Conservation (phyloP, 208 protist genomes). For the Trypanosoma conorhini region DNA sequence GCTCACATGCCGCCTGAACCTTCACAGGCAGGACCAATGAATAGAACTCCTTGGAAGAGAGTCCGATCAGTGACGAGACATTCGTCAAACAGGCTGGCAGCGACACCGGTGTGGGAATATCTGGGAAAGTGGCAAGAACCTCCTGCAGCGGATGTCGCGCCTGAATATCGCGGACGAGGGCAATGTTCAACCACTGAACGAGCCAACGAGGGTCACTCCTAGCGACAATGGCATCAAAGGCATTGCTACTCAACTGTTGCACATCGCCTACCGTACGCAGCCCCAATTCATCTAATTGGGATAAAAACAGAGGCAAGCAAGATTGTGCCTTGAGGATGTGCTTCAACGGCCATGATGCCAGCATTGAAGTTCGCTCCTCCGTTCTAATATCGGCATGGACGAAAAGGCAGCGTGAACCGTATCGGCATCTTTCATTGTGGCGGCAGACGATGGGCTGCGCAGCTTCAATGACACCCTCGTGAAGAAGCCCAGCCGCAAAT, state of each 20-base stretch:
- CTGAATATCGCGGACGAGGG: constrained; percentile 65
- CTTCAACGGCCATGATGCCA: constrained; percentile 33
- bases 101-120: constrained; percentile 32
- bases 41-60: constrained; percentile 51
- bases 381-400: constrained; percentile 59
- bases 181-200: constrained; percentile 51
- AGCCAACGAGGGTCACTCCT: constrained; percentile 44
- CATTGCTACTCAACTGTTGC: constrained; percentile 66
- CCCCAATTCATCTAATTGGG: constrained; percentile 50
- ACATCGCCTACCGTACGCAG: constrained; percentile 76
- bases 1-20: constrained; percentile 67
- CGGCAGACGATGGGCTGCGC: constrained; percentile 79
- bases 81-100: constrained; percentile 43
- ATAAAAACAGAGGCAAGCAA: constrained; percentile 43
- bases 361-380: constrained; percentile 17
- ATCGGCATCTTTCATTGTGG: constrained; percentile 60
- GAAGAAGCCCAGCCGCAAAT: constrained; percentile 63
- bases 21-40: constrained; percentile 44
- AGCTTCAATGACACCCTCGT: constrained; percentile 49
- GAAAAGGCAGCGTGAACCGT: constrained; percentile 74
- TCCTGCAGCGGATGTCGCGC: constrained; percentile 40
- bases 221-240: constrained; percentile 65
- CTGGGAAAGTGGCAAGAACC: constrained; percentile 71
- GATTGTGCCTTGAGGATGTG: constrained; percentile 6
- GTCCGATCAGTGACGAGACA: constrained; percentile 54